Conservation (phyloP, 2,329 filamentous ascomycete species). For the Aspergillus sp. region DNA sequence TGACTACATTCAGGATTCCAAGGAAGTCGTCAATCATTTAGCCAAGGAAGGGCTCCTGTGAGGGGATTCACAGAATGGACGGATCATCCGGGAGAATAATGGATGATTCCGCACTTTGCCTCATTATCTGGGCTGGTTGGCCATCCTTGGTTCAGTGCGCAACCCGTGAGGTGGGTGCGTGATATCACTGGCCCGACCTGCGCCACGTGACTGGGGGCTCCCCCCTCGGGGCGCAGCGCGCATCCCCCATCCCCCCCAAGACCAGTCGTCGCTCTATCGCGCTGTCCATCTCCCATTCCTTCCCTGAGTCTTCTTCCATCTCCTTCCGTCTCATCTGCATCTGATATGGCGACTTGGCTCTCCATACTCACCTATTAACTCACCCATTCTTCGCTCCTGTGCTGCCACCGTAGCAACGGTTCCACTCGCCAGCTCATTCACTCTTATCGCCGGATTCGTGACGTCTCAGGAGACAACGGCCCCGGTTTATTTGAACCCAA, state of each 20-base stretch:
- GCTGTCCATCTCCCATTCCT: slow-evolving; percentile 17
- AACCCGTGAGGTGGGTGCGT: slow-evolving; percentile 41
- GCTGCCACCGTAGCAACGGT: slow-evolving; percentile 16
- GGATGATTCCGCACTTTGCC: neutral
- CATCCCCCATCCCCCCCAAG: slow-evolving; percentile 19
- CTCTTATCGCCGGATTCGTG: slow-evolving; percentile 46
- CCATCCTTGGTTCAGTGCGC: slow-evolving; percentile 18
- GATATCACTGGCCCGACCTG: slow-evolving; percentile 42
- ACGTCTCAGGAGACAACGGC: slow-evolving; percentile 25
- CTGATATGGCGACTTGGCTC: slow-evolving; percentile 21
- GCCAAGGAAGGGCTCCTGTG: slow-evolving; percentile 29
- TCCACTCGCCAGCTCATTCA: slow-evolving; percentile 23
- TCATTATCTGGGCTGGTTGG: neutral
- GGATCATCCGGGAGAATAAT: neutral
- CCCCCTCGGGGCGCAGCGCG: slow-evolving; percentile 28
- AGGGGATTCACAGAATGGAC: neutral
- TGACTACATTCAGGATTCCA: slow-evolving; percentile 31
- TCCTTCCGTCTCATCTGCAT: slow-evolving; percentile 14
- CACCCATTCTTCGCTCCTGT: slow-evolving; percentile 12
- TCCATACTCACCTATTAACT: slow-evolving; percentile 12
- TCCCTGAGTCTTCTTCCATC: slow-evolving; percentile 16
- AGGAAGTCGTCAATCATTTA: slow-evolving; percentile 32
- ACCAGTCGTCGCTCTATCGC: slow-evolving; percentile 16
- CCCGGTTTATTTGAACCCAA: slow-evolving; percentile 9
- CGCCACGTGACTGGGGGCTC: slow-evolving; percentile 39